Base-by-base conservation (phyloP, 208 protist genomes). In the Wallacemonas rigidus region DNA sequence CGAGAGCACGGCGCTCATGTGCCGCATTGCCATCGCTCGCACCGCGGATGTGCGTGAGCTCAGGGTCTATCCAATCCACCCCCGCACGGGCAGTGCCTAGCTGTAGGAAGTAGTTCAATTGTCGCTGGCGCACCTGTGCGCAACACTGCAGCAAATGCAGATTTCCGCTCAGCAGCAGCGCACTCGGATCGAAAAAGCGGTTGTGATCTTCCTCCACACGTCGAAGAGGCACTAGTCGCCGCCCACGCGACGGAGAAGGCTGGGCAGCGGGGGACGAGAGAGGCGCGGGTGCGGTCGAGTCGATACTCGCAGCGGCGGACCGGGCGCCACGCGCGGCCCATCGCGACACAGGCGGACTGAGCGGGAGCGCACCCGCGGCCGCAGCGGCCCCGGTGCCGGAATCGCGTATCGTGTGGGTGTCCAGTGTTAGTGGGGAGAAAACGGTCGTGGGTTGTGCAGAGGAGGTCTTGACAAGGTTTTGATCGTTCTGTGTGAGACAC, bases 111-210 rank as follows among this genome's bases (percentile, higher is more conserved):
- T 53, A 50, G n/a, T 38, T 6, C 17, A 65, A 41, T 17, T 65
- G 60, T 17, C 43, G 36, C 40, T 45, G 43, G 1, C 60, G 60
- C 38, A 65, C 7, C 8, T 51, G 12, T 0, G 60, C 12, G 14
- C 8, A 17, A 14, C 41, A 48, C 43, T 65, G 12, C 38, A 65
- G 9, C 11, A 65, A 0, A 4, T 65, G 60, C 60, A 51, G 7
- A n/a, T 48, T 44, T 6, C 6, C 17, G 15, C 44, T 12, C 0
- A 65, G 41, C 4, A 7, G 60, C 40, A 65, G 43, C 60, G 17
- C 40, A 41, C 14, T n/a, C 15, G 60, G 60, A 7, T 48, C 60
- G 60, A 65, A 65, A 35, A 65, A 65, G 60, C 43, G 60, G 41
- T 5, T 35, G 60, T 65, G 60, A 35, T 65, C 60, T 3, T 48